These are phyloP conservation scores for Emmonsiellopsis sp. DNA, from an alignment of 2,329 filamentous ascomycete species.

Conservation along the genomic window DNA sequence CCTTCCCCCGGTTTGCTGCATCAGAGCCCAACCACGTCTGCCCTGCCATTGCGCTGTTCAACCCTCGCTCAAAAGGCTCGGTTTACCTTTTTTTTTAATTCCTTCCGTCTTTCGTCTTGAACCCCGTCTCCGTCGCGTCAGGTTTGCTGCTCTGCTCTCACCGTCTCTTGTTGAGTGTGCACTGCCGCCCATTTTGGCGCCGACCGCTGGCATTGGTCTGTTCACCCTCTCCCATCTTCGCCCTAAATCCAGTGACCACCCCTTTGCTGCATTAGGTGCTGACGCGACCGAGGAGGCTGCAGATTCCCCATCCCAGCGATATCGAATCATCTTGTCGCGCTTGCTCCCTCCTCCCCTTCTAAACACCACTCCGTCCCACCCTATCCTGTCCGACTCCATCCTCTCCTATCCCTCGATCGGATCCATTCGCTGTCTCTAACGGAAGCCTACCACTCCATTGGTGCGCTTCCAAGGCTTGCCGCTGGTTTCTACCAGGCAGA, in stretches of 20 bases:
- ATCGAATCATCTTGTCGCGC: constrained; percentile 32
- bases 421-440: background rate
- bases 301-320: constrained; percentile 21
- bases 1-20: constrained; percentile 9
- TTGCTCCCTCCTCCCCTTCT: background rate
- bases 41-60: constrained; percentile 1
- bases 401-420: constrained; percentile 11
- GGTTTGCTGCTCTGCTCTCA: background rate
- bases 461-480: constrained; percentile 3
- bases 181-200: background rate
- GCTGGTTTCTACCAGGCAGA: constrained; percentile 2
- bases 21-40: constrained; percentile 12
- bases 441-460: constrained; percentile 2
- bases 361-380: background rate
- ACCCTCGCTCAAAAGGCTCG: constrained; percentile 1
- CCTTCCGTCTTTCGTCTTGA: background rate
- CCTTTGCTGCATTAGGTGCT: constrained; percentile 32
- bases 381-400: constrained; percentile 5
- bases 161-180: background rate
- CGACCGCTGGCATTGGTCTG: constrained; percentile 2
- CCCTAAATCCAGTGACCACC: constrained; percentile 6
- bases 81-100: background rate
- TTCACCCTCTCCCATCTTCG: constrained; percentile 2
- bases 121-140: background rate
- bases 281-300: constrained; percentile 33